Evolutionary conservation across 345 rosid species (phyloP), one percentile per base, ranked within the genome.

Genomic region (Cardamine resedifolia): DNA sequence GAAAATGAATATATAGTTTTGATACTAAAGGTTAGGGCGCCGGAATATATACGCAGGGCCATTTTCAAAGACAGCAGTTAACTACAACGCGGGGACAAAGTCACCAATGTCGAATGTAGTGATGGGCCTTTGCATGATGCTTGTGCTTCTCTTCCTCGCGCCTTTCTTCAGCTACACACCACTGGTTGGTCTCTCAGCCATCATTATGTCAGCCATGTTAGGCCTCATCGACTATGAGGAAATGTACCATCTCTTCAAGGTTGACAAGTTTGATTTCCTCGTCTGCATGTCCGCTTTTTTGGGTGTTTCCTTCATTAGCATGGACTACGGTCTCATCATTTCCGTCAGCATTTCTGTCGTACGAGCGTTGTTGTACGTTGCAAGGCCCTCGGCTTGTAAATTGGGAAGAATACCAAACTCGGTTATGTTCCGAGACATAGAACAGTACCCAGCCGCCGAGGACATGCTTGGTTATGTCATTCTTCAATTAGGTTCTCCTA

Each of bases 41-140:
- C n/a, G n/a, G n/a, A n/a, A n/a, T n/a, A n/a, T n/a, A n/a, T n/a
- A n/a, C n/a, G n/a, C n/a, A 92, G 98, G 98, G 10, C 98, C 98
- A 30, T 94, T 94, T 73, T 94, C 97, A 28, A 94, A 94, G 76
- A 82, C 97, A 0, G 98, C 98, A 0, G 97, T 94, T 79, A 94
- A 94, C 78, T 90, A 70, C 80, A 90, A 89, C 50, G 76, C 97
- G 4, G 96, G 98, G 8, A 78, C 88, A 55, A 82, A 53, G 66
- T 85, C 96, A 43, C 85, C 87, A 1, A 85, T 89, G 95, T 79
- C 98, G 1, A 94, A 94, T 63, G 48, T 94, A 3, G 84, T 94
- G 5, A 90, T 90, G 98, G 86, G 90, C 5, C 3, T 88, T 8
- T 80, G 86, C 84, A 94, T 94, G 98, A 87, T 89, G 95, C 75